Evolutionary conservation across 768 basidiomycete species (phyloP), one percentile per base, ranked within the genome.

Genomic region (Hirschioporus abietinus): DNA sequence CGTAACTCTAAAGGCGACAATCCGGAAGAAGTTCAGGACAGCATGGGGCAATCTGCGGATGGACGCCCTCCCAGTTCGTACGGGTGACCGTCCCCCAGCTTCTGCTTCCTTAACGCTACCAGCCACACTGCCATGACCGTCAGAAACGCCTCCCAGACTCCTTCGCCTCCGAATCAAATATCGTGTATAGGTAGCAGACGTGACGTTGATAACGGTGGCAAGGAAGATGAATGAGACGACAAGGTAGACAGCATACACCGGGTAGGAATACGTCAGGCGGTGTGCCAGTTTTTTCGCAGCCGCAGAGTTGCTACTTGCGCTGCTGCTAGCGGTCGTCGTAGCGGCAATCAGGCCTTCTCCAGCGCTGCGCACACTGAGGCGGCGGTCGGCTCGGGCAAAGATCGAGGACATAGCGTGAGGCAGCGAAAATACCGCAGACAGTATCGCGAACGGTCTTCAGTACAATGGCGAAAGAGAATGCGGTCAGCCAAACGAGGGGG

Each of bases 231-330:
- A 78, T 66, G 74, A 72, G 15, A 77, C 79, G 30, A 83, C 58
- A 66, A 80, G 75, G 71, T 78, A 83, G 75, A 81, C 80, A 23
- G 80, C 72, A 66, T 81, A 74, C 36, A 76, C 72, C 1, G 83
- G 80, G 69, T 83, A 83, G 25, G 68, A 61, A 17, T 70, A 70
- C 60, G 70, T 70, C 4, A 30, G 8, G 30, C 30, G 30, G 30
- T 30, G 2, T 30, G 30, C 30, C 2, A 30, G 30, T 8, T 30
- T 30, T 30, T 30, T 30, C 30, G 30, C 30, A 30, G 30, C 30
- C 8, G 30, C 30, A 30, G 30, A 30, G 30, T 30, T 30, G 30
- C 30, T 30, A 30, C 4, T 8, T 30, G 30, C 30, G 30, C 30
- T 30, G 30, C 30, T 30, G 30, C 30, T 30, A 30, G 30, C 30